phyloP scores from a whole-genome alignment of 352 stramenopile species.

The Phytophthora crassamura region DNA sequence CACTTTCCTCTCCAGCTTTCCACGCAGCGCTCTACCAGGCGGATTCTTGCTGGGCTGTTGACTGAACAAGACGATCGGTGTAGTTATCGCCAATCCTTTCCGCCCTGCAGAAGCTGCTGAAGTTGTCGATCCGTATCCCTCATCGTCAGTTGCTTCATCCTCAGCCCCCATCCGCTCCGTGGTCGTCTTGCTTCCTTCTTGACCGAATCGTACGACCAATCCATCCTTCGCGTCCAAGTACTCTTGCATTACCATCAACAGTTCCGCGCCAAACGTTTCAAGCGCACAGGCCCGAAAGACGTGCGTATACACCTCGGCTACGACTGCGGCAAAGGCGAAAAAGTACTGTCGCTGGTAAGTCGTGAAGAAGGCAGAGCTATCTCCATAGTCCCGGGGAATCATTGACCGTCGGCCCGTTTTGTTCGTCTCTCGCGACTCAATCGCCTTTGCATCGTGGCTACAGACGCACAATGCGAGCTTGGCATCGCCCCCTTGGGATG shows the following conservation, averaged over 20 bases:
- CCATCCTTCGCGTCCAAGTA: slow-evolving; percentile 52
- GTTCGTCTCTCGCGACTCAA: slow-evolving; percentile 1
- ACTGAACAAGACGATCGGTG: slow-evolving; percentile 31
- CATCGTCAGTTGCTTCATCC: not conserved
- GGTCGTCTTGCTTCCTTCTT: not conserved
- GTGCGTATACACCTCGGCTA: slow-evolving; percentile 51
- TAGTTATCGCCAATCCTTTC: not conserved
- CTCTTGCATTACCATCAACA: slow-evolving; percentile 55
- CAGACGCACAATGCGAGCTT: slow-evolving; percentile 67
- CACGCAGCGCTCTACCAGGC: slow-evolving; percentile 14
- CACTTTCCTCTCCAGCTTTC: slow-evolving; percentile 43
- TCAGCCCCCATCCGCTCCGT: not conserved
- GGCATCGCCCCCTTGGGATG: slow-evolving; percentile 18
- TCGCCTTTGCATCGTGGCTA: slow-evolving; percentile 49
- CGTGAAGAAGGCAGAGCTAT: slow-evolving; percentile 45
- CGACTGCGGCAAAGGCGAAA: slow-evolving; percentile 56
- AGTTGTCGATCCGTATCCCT: slow-evolving; percentile 3
- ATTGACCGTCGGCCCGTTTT: not conserved
- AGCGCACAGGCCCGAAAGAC: slow-evolving; percentile 67
- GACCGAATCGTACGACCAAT: slow-evolving; percentile 39
- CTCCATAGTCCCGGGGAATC: slow-evolving; percentile 21
- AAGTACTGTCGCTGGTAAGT: slow-evolving; percentile 64
- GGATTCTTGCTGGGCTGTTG: slow-evolving; percentile 41
- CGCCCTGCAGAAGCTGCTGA: not conserved
- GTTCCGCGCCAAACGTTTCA: slow-evolving; percentile 51